Evolutionary conservation across 2,329 filamentous ascomycete species (phyloP), one percentile per base, ranked within the genome.

Genomic region (Dothistroma pini): DNA sequence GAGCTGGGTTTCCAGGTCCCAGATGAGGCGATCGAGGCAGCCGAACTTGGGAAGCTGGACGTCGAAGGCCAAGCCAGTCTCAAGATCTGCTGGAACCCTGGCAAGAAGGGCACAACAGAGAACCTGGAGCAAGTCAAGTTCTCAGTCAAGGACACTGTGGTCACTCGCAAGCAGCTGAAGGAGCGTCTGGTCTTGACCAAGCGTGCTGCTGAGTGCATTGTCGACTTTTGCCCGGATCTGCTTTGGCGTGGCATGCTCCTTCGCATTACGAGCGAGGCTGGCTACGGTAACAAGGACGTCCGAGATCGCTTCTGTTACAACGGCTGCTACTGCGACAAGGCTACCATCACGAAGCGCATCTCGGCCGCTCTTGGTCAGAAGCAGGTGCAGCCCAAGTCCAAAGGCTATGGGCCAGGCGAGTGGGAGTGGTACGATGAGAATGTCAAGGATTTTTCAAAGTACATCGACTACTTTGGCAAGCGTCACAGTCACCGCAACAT

Each of bases 151-250:
- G 73, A 75, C 60, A 72, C 69, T 25, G 66, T 74, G 22, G 63
- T 68, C 55, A 75, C 73, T 4, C 70, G 69, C 32, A 64, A 70
- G 62, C 71, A 74, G 62, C 62, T 74, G 12, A 61, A 63, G 2
- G 56, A 66, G 21, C 65, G 58, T 14, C 63, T 59, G 7, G 66
- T 75, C 35, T 62, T 75, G 25, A 72, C 68, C 22, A 55, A 60
- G 21, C 63, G 66, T 22, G 72, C 72, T 19, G 72, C 71, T 14
- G 69, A 74, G 56, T 71, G 72, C 60, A 69, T 75, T 41, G 68
- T 75, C 62, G 73, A 75, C 66, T 74, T 75, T 64, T 74, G 73
- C 59, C 73, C 73, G 5, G 71, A 75, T 51, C 60, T 73, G 34
- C 69, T 75, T 51, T 72, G 69, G 69, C 67, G 70, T n/a, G 69